Base-by-base conservation (phyloP, 352 stramenopile species). In the Achlya hypogyna region DNA sequence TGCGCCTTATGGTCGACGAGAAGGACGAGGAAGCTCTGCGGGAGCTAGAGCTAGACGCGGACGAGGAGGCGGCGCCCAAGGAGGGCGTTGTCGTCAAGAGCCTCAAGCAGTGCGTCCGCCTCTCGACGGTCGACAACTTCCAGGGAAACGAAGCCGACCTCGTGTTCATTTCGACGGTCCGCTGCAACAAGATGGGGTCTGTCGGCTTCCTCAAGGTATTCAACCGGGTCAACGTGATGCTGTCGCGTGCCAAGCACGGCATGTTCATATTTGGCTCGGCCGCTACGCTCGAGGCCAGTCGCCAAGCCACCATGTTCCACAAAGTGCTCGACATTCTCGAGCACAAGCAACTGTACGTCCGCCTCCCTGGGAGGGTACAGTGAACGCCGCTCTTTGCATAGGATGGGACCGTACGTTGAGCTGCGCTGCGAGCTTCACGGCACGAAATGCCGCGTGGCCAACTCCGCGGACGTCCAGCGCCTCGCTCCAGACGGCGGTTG, bases 91-190 rank as follows among this genome's bases (percentile, higher is more conserved):
- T 51, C 10, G 28, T 71, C 5, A 70, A 72, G 51, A 70, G 68
- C 31, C 69, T 67, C 28, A 66, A 74, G 67, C 62, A 52, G 53
- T 78, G 47, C 20, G 72, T 86, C 67, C 76, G 75, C 29, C 71
- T 78, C 5, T 74, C 78, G 38, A 88, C 79, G 1, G 81, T 86
- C 29, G 79, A 88, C 51, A 88, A 88, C 62, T 88, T 88, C 53
- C 84, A 95, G 74, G 86, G 86, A 8, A 79, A 92, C 51, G 84
- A 95, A 74, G 77, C 78, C 2, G 78, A 74, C 5, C 64, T 95
- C 18, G 75, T 95, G 43, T 71, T 93, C 34, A 72, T 79, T 8
- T 86, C 73, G 49, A 69, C 85, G 5, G 86, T 95, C n/a, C 79
- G 86, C 38, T 82, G 73, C 65, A 88, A 78, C 66, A 56, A 69